These are phyloP conservation scores for Picea sitchensis DNA, from an alignment of 75 land plant species.

Conservation along the genomic window DNA sequence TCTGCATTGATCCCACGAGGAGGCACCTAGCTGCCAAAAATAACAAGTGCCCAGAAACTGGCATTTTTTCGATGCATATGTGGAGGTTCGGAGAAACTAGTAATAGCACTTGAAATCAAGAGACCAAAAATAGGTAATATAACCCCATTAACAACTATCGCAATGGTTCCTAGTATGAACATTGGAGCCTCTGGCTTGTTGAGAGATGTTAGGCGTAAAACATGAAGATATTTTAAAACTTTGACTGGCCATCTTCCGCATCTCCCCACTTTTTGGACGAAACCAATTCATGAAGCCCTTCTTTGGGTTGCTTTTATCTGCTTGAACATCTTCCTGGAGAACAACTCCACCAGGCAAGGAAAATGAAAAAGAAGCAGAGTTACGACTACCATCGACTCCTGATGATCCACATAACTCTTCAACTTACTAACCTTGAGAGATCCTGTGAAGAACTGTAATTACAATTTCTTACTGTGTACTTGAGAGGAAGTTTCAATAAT, in stretches of 20 bases:
- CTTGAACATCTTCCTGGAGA: too few relatives aligned
- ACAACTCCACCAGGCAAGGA: too few relatives aligned
- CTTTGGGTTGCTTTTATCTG: background rate
- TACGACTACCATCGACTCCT: too few relatives aligned
- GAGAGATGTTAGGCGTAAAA: conserved; percentile 55
- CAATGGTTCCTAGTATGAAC: conserved; percentile 49
- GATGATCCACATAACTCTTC: too few relatives aligned
- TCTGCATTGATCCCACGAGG: conserved; percentile 28
- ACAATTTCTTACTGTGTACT: too few relatives aligned
- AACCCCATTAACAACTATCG: conserved; percentile 47
- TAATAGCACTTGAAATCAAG: conserved; percentile 13
- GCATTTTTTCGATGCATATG: conserved; percentile 45
- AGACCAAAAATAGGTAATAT: conserved; percentile 57
- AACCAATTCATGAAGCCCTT: conserved; percentile 1
- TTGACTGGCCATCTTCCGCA: conserved; percentile 3
- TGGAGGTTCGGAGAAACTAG: conserved; percentile 47
- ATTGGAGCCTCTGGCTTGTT: conserved; percentile 24
- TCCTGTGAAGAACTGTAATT: too few relatives aligned
- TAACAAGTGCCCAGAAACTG: conserved; percentile 55
- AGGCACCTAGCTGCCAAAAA: conserved; percentile 41
- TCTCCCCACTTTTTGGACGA: conserved; percentile 2
- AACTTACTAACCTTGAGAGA: too few relatives aligned
- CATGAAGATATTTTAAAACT: conserved; percentile 27
- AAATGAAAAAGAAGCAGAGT: too few relatives aligned
- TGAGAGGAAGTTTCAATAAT: too few relatives aligned